These are phyloP conservation scores for Coemansia sp. DNA, from an alignment of 192 early-diverging fungal species.

Conservation along the genomic window DNA sequence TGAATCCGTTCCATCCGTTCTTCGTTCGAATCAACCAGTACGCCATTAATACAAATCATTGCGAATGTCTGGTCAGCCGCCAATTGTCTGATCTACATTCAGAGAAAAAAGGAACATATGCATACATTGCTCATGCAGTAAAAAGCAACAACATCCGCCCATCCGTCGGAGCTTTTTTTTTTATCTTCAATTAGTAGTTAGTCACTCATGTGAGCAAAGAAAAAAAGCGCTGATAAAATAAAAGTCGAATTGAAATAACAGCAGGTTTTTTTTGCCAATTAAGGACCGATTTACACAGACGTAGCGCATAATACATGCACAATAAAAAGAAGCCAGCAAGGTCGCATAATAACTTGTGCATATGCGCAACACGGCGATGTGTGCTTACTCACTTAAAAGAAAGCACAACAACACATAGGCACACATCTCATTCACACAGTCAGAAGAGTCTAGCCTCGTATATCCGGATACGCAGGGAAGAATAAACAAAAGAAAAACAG, in stretches of 20 bases:
- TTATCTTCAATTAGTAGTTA: too few species aligned
- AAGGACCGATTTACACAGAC: neutral
- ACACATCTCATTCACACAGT: too few species aligned
- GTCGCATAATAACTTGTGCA: constrained; percentile 11
- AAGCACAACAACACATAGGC: neutral
- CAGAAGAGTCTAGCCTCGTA: constrained; percentile 13
- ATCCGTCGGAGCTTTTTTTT: constrained; percentile 47
- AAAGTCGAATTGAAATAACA: neutral
- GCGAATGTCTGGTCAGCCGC: constrained; percentile 50
- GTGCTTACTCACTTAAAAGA: neutral
- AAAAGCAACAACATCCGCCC: neutral
- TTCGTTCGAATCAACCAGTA: constrained; percentile 19
- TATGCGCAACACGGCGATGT: neutral
- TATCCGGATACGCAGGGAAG: constrained; percentile 6
- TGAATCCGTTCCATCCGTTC: constrained; percentile 10
- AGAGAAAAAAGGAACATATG: constrained; percentile 6
- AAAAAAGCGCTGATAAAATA: neutral
- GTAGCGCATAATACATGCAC: too few species aligned
- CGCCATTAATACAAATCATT: constrained; percentile 45
- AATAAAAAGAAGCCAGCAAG: neutral
- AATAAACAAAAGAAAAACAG: neutral
- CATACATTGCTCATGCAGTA: constrained; percentile 8
- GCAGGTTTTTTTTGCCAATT: neutral
- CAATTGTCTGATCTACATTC: constrained; percentile 51
- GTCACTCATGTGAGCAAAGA: constrained; percentile 7